Conservation (phyloP, 768 basidiomycete genomes). For the Phanerochaete carnosa region DNA sequence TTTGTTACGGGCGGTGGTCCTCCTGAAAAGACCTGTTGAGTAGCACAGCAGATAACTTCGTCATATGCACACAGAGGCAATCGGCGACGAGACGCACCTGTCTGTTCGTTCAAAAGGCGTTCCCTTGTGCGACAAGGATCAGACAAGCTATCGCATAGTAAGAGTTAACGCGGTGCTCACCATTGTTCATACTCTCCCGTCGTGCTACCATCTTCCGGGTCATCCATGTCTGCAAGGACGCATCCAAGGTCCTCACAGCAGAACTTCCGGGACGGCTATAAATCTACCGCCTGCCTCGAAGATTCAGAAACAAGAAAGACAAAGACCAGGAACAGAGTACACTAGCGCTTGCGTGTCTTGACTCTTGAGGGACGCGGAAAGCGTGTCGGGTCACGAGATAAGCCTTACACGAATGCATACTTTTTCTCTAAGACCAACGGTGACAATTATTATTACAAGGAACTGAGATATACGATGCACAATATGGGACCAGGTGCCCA, state of each 20-base stretch:
- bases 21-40: conserved; percentile 27
- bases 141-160: background rate
- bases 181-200: background rate
- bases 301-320: background rate
- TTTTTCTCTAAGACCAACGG: too few relatives aligned
- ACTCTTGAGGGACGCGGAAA: too few relatives aligned
- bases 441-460: background rate
- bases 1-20: conserved; percentile 29
- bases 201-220: background rate
- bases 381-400: too few relatives aligned
- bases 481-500: background rate
- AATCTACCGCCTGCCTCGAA: background rate
- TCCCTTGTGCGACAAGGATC: conserved; percentile 19
- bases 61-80: background rate
- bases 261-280: background rate
- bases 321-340: too few relatives aligned
- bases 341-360: too few relatives aligned
- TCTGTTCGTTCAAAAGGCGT: conserved; percentile 31
- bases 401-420: background rate
- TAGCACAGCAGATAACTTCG: background rate
- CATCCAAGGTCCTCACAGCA: background rate
- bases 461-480: background rate
- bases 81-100: conserved; percentile 21
- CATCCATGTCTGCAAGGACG: background rate
- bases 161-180: background rate